A percentile compares a stretch with the other conserved stretches of the same genome.
phyloP scores from a whole-genome alignment of 1,139 yeast species.

The Kodamaea derodonti region DNA sequence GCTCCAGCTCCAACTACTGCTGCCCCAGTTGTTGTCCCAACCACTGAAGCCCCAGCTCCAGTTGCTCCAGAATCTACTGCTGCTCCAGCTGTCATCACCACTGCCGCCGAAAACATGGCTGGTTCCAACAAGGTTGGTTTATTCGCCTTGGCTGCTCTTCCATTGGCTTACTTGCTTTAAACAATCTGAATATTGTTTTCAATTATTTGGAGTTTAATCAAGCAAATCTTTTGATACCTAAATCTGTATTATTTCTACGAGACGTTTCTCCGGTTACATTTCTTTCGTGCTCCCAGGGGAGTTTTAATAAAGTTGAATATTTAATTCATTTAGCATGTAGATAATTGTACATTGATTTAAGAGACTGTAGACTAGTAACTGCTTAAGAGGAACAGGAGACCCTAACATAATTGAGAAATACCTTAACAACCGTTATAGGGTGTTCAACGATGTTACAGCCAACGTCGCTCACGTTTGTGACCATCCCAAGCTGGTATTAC shows the following conservation, averaged over 20 bases:
- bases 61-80: slow-evolving; percentile 1
- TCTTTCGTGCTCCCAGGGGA: neutral
- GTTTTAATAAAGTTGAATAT: neutral
- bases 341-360: too few relatives aligned
- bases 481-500: too few relatives aligned
- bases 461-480: too few relatives aligned
- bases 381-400: too few relatives aligned
- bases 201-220: neutral
- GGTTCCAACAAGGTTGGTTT: slow-evolving; percentile 15
- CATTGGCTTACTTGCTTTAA: slow-evolving; percentile 24
- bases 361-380: too few relatives aligned
- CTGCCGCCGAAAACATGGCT: slow-evolving; percentile 11
- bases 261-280: neutral
- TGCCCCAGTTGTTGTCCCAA: slow-evolving; percentile 3
- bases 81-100: slow-evolving; percentile 3
- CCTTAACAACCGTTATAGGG: too few relatives aligned
- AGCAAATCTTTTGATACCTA: neutral
- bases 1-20: slow-evolving; percentile 4
- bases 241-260: neutral
- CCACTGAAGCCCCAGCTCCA: slow-evolving; percentile 1
- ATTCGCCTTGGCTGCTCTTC: slow-evolving; percentile 18
- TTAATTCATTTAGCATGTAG: too few relatives aligned
- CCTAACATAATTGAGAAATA: too few relatives aligned
- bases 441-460: too few relatives aligned
- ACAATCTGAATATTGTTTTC: neutral